Conservation (phyloP, 768 basidiomycete species). For the Phlegmacium glaucopus region DNA sequence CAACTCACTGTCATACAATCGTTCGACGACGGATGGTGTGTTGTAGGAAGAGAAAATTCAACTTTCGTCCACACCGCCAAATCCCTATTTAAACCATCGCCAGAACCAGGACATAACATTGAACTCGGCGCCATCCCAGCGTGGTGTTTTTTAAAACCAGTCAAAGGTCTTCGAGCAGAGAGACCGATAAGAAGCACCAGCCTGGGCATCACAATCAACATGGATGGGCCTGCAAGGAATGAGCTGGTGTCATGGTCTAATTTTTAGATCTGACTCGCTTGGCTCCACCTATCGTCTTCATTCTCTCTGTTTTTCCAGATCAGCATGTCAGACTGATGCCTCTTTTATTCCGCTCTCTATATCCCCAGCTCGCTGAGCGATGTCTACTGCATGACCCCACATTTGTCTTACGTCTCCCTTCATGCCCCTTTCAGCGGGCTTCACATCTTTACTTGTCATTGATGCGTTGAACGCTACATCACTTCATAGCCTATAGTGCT, state of each 20-base stretch:
- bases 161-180: constrained; percentile 54
- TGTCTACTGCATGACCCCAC: background rate
- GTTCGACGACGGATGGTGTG: constrained; percentile 81
- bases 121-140: constrained; percentile 74
- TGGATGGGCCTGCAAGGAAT: constrained; percentile 45
- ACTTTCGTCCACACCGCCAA: constrained; percentile 29
- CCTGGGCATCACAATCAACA: constrained; percentile 59
- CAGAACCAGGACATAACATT: constrained; percentile 33
- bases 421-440: too few relatives aligned
- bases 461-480: too few relatives aligned
- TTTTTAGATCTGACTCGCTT: constrained; percentile 34
- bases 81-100: constrained; percentile 37
- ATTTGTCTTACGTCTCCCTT: too few relatives aligned
- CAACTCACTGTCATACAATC: constrained; percentile 57
- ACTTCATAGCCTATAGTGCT: too few relatives aligned
- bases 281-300: background rate
- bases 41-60: constrained; percentile 53
- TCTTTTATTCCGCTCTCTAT: constrained; percentile 18
- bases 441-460: too few relatives aligned
- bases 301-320: background rate
- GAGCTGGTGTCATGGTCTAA: constrained; percentile 71
- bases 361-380: background rate
- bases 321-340: constrained; percentile 18
- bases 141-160: constrained; percentile 71
- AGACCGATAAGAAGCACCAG: constrained; percentile 63